Percentiles rank a stretch among this genome's conserved stretches.
Evolutionary conservation across 495 filamentous ascomycete species (phyloP).

Genomic region (Parachaetomium inaequale): DNA sequence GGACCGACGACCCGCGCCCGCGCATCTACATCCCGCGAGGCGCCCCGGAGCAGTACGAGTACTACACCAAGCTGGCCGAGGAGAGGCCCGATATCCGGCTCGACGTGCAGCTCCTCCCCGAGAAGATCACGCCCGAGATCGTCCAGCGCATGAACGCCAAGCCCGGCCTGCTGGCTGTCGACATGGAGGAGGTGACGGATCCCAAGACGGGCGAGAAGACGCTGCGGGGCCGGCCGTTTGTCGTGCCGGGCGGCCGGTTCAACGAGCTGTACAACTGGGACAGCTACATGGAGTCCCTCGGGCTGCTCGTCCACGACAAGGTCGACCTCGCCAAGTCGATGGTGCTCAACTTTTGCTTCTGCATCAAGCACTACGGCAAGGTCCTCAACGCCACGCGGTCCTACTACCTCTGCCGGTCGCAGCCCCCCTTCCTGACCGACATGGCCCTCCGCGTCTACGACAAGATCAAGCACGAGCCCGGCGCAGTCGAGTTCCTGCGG

Average conservation of each 20-base stretch:
- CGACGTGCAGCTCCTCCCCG: slow-evolving; percentile 74
- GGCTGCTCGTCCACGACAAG: slow-evolving; percentile 75
- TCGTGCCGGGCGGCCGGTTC: slow-evolving; percentile 93
- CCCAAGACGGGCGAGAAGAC: slow-evolving; percentile 60
- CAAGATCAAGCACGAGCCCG: slow-evolving; percentile 75
- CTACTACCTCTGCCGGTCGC: slow-evolving; percentile 90
- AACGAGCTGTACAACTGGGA: slow-evolving; percentile 98
- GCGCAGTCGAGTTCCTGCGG: slow-evolving; percentile 70
- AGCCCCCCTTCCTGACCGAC: slow-evolving; percentile 95
- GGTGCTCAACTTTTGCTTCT: slow-evolving; percentile 94
- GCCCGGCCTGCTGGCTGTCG: slow-evolving; percentile 84
- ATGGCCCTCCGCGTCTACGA: slow-evolving; percentile 91
- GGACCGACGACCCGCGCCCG: slow-evolving; percentile 79
- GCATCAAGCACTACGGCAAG: slow-evolving; percentile 96
- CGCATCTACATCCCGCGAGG: slow-evolving; percentile 90
- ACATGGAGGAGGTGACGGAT: slow-evolving; percentile 73
- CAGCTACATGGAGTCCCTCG: slow-evolving; percentile 92
- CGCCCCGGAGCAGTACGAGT: slow-evolving; percentile 80
- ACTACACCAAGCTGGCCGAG: slow-evolving; percentile 73
- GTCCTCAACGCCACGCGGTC: slow-evolving; percentile 94
- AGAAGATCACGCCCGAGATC: slow-evolving; percentile 71
- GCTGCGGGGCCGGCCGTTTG: slow-evolving; percentile 80
- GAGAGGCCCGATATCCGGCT: slow-evolving; percentile 75
- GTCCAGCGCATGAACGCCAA: slow-evolving; percentile 69
- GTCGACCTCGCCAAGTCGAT: slow-evolving; percentile 85